Percentiles rank a stretch among this genome's conserved stretches.
Evolutionary conservation across 2,329 filamentous ascomycete genomes (phyloP).

Genomic region (Cercospora sp.): DNA sequence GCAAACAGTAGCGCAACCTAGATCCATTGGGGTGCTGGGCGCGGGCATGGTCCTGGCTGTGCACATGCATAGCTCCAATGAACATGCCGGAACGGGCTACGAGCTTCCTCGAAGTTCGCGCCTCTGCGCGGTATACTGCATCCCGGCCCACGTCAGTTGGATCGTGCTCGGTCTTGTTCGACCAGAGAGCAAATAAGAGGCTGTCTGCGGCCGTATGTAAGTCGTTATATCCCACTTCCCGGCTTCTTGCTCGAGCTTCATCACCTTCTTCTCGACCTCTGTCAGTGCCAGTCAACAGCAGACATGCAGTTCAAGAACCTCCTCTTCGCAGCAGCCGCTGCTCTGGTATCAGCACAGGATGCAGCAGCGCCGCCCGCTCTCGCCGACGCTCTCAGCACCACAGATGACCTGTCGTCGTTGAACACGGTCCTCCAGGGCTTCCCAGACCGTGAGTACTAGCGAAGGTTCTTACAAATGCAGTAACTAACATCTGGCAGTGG

Average conservation of each 20-base stretch:
- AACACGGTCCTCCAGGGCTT: constrained; percentile 18
- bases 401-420: constrained; percentile 21
- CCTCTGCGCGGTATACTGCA: constrained; percentile 14
- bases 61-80: constrained; percentile 19
- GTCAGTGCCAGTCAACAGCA: background rate
- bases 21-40: constrained; percentile 10
- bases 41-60: constrained; percentile 17
- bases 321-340: constrained; percentile 39
- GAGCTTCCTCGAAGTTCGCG: constrained; percentile 17
- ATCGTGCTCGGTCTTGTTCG: constrained; percentile 1
- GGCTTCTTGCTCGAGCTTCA: background rate
- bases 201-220: background rate
- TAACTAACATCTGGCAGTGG: constrained; percentile 25
- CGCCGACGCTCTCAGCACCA: constrained; percentile 39
- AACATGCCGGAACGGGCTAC: constrained; percentile 6
- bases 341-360: constrained; percentile 38
- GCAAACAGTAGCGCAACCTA: constrained; percentile 3
- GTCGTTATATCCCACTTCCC: background rate
- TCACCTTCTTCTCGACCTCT: background rate
- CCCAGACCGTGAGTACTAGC: constrained; percentile 17
- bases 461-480: background rate
- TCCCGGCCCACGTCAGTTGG: constrained; percentile 25
- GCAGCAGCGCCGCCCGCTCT: constrained; percentile 36
- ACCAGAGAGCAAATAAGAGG: constrained; percentile 8
- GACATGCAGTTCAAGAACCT: constrained; percentile 45